Percentiles rank a stretch among this genome's conserved stretches.
Conservation (phyloP, 83 land plant species). For the Picea abies region DNA sequence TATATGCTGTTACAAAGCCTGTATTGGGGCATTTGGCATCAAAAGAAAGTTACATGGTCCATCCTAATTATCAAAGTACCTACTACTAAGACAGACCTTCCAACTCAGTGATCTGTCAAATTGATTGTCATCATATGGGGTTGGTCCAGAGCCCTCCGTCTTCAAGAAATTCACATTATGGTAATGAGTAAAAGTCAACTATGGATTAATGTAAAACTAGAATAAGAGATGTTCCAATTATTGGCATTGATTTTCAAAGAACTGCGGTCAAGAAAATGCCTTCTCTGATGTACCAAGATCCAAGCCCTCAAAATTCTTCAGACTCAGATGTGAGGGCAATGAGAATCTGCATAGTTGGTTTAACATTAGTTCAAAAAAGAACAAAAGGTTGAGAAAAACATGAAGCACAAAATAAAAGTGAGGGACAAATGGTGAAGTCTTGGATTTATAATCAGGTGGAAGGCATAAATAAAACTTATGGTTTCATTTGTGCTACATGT, state of each 20-base stretch:
- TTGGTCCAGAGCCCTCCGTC: conserved; percentile 87
- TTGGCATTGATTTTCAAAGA: not conserved
- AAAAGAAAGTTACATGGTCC: not conserved
- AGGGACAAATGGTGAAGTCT: not conserved
- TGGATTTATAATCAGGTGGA: not conserved
- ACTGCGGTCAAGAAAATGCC: conserved; percentile 19
- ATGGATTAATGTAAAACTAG: not conserved
- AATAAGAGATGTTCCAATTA: not conserved
- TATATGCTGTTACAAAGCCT: not conserved
- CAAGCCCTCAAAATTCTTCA: conserved; percentile 55
- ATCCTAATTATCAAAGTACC: too few relatives aligned
- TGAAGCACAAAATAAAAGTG: not conserved
- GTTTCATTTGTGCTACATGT: not conserved
- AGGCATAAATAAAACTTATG: too few relatives aligned
- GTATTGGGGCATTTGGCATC: not conserved
- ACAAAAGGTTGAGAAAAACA: not conserved
- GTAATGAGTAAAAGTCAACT: not conserved
- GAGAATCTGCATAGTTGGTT: conserved; percentile 29
- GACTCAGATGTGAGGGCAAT: conserved; percentile 38
- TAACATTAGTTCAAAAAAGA: not conserved
- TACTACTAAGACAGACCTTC: conserved; percentile 58
- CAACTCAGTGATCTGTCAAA: conserved; percentile 91
- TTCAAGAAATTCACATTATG: conserved; percentile 26
- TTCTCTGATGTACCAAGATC: conserved; percentile 39
- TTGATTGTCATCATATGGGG: conserved; percentile 94